Evolutionary conservation across 352 stramenopile species (phyloP).

Genomic region (Globisporangium mamillatum): DNA sequence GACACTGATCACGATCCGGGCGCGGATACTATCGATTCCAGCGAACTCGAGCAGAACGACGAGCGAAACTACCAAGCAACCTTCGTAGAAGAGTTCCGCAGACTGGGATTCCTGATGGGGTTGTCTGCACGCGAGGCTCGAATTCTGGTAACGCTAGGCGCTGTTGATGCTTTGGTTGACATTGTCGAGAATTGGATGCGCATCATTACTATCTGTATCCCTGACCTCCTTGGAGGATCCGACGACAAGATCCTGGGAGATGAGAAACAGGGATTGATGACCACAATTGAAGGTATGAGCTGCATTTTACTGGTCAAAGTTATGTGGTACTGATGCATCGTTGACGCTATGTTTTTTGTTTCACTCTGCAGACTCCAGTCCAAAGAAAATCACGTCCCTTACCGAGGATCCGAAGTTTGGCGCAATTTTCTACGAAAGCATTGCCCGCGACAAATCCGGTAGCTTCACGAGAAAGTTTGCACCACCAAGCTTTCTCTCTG

Average conservation of each 20-base stretch:
- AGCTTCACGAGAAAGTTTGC: conserved; percentile 9
- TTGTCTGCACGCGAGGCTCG: conserved; percentile 54
- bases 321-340: neutral
- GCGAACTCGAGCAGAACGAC: conserved; percentile 18
- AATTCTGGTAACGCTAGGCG: conserved; percentile 56
- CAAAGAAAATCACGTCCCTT: conserved; percentile 64
- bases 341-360: neutral
- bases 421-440: conserved; percentile 43
- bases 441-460: conserved; percentile 26
- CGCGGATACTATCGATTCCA: neutral
- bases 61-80: conserved; percentile 18
- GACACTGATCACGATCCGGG: conserved; percentile 36
- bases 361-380: conserved; percentile 25
- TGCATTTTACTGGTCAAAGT: neutral
- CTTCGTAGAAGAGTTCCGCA: conserved; percentile 50
- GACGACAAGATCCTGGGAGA: conserved; percentile 9
- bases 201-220: conserved; percentile 41
- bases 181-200: conserved; percentile 63
- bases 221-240: conserved; percentile 31
- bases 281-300: conserved; percentile 1
- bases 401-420: conserved; percentile 72
- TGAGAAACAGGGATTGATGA: neutral
- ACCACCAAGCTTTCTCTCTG: conserved; percentile 3
- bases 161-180: conserved; percentile 59
- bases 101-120: conserved; percentile 53